Percentiles rank a stretch among this genome's conserved stretches.
Conservation (phyloP, 2,329 filamentous ascomycete species). For the Fusarium illudens region DNA sequence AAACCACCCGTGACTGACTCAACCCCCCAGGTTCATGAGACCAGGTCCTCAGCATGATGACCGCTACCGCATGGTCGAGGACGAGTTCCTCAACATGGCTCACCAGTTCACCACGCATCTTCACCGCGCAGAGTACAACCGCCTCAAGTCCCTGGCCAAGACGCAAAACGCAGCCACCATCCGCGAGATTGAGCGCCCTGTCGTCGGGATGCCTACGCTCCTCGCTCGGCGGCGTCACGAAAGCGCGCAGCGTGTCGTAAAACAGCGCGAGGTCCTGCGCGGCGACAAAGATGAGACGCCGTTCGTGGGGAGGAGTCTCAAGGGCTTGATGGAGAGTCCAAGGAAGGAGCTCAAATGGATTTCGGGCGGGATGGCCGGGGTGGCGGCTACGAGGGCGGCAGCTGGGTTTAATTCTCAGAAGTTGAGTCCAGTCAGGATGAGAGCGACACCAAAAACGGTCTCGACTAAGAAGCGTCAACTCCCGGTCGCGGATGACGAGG, state of each 20-base stretch:
- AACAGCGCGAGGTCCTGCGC: slow-evolving; percentile 38
- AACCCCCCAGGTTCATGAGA: slow-evolving; percentile 64
- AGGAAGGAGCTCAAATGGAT: slow-evolving; percentile 45
- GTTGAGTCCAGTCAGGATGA: slow-evolving; percentile 23
- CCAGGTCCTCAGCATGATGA: slow-evolving; percentile 74
- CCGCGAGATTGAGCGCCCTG: slow-evolving; percentile 60
- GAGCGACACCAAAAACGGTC: background rate
- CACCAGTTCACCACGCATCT: slow-evolving; percentile 77
- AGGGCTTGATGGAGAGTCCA: slow-evolving; percentile 56
- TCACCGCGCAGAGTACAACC: slow-evolving; percentile 79
- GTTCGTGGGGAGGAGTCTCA: slow-evolving; percentile 48
- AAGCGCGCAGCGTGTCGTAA: slow-evolving; percentile 27
- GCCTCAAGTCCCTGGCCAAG: slow-evolving; percentile 67
- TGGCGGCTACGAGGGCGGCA: slow-evolving; percentile 39
- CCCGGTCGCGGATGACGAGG: slow-evolving; percentile 21
- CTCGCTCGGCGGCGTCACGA: slow-evolving; percentile 37
- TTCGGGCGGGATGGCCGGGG: slow-evolving; percentile 31
- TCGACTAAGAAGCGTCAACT: slow-evolving; percentile 26
- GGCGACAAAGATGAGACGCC: slow-evolving; percentile 21
- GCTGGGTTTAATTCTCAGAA: slow-evolving; percentile 39
- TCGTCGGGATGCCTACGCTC: slow-evolving; percentile 51
- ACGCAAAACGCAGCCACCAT: slow-evolving; percentile 63
- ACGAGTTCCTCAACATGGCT: slow-evolving; percentile 75
- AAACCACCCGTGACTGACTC: background rate
- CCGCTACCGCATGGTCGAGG: slow-evolving; percentile 82